Conservation (phyloP, 352 stramenopile species). For the Globisporangium sylvaticum region DNA sequence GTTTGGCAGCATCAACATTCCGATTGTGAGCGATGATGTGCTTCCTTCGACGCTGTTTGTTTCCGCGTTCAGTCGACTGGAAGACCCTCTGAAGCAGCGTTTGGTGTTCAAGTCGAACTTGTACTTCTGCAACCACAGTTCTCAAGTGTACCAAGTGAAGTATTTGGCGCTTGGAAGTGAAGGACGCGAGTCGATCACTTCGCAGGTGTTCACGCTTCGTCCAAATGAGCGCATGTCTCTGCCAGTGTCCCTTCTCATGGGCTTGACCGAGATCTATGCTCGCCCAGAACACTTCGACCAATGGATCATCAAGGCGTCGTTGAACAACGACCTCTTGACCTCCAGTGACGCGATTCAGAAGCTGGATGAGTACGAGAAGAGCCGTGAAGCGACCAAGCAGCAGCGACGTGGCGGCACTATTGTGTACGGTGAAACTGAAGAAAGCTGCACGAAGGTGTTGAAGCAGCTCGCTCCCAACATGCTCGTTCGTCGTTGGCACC, state of each 20-base stretch:
- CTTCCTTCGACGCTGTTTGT: slow-evolving; percentile 54
- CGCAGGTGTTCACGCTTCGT: slow-evolving; percentile 50
- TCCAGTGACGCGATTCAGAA: slow-evolving; percentile 51
- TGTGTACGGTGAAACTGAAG: slow-evolving; percentile 70
- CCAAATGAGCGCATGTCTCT: slow-evolving; percentile 66
- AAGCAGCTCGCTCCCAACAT: slow-evolving; percentile 74
- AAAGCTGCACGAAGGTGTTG: slow-evolving; percentile 68
- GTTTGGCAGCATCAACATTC: slow-evolving; percentile 64
- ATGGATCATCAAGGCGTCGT: slow-evolving; percentile 68
- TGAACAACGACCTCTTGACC: slow-evolving; percentile 78
- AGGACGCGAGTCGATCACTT: slow-evolving; percentile 43
- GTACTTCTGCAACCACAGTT: slow-evolving; percentile 79
- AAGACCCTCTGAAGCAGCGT: slow-evolving; percentile 55
- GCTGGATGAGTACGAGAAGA: slow-evolving; percentile 50
- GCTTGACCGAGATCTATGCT: slow-evolving; percentile 80
- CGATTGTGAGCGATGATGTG: slow-evolving; percentile 34
- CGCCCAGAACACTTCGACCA: slow-evolving; percentile 59
- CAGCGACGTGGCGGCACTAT: slow-evolving; percentile 64
- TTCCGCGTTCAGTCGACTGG: slow-evolving; percentile 61
- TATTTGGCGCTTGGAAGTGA: slow-evolving; percentile 59
- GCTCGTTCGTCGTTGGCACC: slow-evolving; percentile 67
- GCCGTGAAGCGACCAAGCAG: slow-evolving; percentile 41
- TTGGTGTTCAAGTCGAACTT: slow-evolving; percentile 80
- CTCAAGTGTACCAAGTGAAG: slow-evolving; percentile 68
- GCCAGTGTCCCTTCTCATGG: slow-evolving; percentile 69